These are phyloP conservation scores for Ichthyophonus hoferi DNA, from an alignment of 208 protist genomes.

Conservation along the genomic window DNA sequence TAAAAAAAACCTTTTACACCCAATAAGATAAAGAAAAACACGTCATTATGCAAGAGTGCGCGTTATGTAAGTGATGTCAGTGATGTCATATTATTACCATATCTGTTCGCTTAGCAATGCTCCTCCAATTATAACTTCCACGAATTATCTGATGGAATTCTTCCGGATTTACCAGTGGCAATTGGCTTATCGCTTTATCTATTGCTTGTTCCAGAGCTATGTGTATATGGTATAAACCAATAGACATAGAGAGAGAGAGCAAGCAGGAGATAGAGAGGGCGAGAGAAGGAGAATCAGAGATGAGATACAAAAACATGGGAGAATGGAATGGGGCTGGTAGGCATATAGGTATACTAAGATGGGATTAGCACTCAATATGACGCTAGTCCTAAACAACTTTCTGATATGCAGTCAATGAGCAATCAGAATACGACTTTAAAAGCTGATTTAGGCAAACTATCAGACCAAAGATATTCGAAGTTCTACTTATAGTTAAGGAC, in stretches of 20 bases:
- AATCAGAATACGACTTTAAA: too few species aligned
- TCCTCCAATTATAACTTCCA: conserved; percentile 1
- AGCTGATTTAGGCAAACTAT: too few species aligned
- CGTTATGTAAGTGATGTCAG: not conserved
- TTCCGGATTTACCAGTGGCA: not conserved
- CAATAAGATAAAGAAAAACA: not conserved
- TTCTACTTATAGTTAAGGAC: too few species aligned
- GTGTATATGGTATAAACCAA: too few species aligned
- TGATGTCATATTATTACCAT: not conserved
- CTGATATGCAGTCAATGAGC: too few species aligned
- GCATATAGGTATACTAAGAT: too few species aligned
- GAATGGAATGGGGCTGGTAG: too few species aligned
- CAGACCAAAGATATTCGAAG: too few species aligned
- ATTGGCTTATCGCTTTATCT: not conserved
- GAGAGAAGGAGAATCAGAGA: too few species aligned
- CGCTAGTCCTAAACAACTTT: too few species aligned
- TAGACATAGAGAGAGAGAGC: not conserved
- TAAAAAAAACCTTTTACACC: not conserved
- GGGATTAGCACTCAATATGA: too few species aligned
- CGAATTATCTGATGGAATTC: conserved; percentile 1
- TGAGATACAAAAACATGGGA: too few species aligned
- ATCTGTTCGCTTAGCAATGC: conserved; percentile 18
- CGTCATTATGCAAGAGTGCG: not conserved
- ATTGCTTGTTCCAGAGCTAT: not conserved
- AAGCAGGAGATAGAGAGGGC: not conserved